Percentiles rank a stretch among this genome's conserved stretches.
Conservation (phyloP, 805 yeast species). For the Starmerella bombi region DNA sequence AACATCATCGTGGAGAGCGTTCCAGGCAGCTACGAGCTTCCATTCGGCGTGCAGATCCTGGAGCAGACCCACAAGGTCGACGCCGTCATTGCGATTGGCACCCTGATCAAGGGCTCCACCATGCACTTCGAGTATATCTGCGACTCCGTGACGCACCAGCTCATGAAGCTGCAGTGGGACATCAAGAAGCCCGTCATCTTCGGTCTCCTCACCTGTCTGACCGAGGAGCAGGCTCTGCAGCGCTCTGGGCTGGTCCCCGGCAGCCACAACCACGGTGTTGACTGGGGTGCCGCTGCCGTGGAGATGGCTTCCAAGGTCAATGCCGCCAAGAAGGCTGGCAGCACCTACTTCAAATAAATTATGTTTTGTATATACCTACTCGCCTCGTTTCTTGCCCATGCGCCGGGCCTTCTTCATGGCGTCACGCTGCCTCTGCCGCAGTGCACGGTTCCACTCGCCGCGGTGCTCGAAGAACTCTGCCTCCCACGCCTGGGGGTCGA, state of each 20-base stretch:
- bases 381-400: conserved; percentile 15
- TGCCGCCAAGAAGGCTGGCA: conserved; percentile 1
- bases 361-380: conserved; percentile 2
- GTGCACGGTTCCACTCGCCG: conserved; percentile 63
- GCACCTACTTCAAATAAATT: conserved; percentile 1
- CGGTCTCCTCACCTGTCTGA: conserved; percentile 84
- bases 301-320: conserved; percentile 53
- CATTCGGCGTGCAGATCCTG: conserved; percentile 52
- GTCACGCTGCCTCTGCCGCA: conserved; percentile 66
- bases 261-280: conserved; percentile 85
- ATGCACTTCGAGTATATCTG: conserved; percentile 98
- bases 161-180: conserved; percentile 68
- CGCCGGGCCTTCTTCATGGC: conserved; percentile 22
- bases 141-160: conserved; percentile 70
- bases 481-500: conserved; percentile 43
- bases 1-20: conserved; percentile 74
- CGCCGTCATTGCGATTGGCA: conserved; percentile 88
- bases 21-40: conserved; percentile 92
- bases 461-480: conserved; percentile 71
- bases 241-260: conserved; percentile 75
- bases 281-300: conserved; percentile 98
- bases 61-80: conserved; percentile 35
- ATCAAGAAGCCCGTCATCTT: conserved; percentile 71
- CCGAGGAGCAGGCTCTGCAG: conserved; percentile 84
- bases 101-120: conserved; percentile 87